Evolutionary conservation across 2,329 filamentous ascomycete species (phyloP).

Genomic region (Diaporthe ilicicola): DNA sequence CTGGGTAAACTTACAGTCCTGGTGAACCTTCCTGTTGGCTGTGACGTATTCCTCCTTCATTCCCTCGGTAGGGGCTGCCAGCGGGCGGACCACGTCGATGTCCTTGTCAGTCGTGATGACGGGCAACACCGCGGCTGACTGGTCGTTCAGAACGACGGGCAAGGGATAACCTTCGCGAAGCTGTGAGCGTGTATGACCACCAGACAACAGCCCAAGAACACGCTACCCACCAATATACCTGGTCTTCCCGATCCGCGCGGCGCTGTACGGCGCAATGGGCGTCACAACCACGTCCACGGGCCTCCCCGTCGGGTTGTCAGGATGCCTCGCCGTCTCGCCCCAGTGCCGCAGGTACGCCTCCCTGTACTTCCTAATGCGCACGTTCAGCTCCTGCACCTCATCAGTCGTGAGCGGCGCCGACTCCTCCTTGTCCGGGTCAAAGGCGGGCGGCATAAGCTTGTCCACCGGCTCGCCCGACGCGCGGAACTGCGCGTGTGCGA

Average conservation of each 20-base stretch:
- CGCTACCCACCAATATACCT: neutral
- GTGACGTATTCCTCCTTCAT: neutral
- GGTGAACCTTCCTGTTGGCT: constrained; percentile 6
- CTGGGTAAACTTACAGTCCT: constrained; percentile 9
- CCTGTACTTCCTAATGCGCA: neutral
- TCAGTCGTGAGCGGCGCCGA: neutral
- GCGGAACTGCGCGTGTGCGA: constrained; percentile 22
- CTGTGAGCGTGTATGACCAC: neutral
- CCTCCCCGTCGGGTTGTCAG: neutral
- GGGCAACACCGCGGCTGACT: neutral
- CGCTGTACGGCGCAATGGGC: constrained; percentile 17
- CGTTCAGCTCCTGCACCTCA: neutral
- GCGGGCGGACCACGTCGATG: constrained; percentile 1
- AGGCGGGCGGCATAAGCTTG: neutral
- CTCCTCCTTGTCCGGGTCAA: constrained; percentile 2
- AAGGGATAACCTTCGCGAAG: neutral
- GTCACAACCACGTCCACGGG: constrained; percentile 12
- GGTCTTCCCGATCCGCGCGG: neutral
- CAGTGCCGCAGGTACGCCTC: constrained; percentile 9
- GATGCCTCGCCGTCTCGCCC: neutral
- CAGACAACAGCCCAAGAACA: neutral
- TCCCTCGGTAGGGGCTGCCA: neutral
- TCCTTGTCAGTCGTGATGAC: constrained; percentile 17
- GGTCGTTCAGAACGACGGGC: constrained; percentile 18
- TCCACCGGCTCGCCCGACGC: constrained; percentile 15